phyloP scores from a whole-genome alignment of 441 rosid genomes.

The Gossypium gossypioides region DNA sequence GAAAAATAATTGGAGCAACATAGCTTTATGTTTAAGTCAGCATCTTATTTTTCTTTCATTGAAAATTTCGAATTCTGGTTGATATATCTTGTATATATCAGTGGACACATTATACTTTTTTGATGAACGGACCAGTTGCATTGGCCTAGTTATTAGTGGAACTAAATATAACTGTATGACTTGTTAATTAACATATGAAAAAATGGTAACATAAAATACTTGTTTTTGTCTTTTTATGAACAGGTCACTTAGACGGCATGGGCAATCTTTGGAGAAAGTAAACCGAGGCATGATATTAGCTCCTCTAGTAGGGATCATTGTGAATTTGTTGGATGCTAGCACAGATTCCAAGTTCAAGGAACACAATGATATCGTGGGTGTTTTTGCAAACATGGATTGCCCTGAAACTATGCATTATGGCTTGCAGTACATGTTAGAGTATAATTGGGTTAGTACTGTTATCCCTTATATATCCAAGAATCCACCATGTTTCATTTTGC shows the following conservation, averaged over 20 bases:
- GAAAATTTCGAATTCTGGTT: not conserved
- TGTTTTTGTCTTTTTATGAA: conserved; percentile 5
- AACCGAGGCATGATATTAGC: conserved; percentile 75
- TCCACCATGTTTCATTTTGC: not conserved
- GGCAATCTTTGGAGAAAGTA: conserved; percentile 65
- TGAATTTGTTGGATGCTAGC: conserved; percentile 75
- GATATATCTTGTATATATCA: not conserved
- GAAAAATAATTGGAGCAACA: not conserved
- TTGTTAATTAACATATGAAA: not conserved
- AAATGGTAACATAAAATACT: not conserved
- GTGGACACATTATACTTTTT: not conserved
- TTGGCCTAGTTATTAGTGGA: not conserved
- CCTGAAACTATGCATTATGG: conserved; percentile 34
- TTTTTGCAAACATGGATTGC: conserved; percentile 85
- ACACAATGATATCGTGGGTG: conserved; percentile 57
- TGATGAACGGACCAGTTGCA: not conserved
- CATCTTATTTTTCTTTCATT: not conserved
- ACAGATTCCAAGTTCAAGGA: conserved; percentile 28
- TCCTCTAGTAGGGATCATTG: conserved; percentile 80
- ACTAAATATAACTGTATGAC: not conserved
- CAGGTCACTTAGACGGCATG: conserved; percentile 75
- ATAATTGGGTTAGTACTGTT: conserved; percentile 34
- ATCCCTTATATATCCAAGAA: not conserved
- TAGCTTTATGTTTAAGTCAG: not conserved
- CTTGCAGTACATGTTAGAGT: conserved; percentile 8